Conservation (phyloP, 2,329 filamentous ascomycete genomes). For the Verticillium albo-atrum region DNA sequence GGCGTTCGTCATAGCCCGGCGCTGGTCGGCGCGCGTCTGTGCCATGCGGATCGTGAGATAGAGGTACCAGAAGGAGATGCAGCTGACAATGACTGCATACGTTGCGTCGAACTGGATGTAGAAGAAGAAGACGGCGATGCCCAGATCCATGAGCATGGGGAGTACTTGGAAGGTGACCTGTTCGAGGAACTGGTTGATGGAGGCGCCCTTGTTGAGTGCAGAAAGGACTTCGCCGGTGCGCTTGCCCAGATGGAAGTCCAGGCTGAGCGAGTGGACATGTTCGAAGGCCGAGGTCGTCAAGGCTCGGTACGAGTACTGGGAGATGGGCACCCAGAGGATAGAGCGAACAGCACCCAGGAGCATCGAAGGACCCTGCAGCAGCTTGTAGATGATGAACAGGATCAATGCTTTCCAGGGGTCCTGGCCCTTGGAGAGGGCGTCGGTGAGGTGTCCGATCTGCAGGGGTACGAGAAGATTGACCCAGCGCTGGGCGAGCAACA, state of each 20-base stretch:
- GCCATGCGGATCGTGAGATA: conserved; percentile 97
- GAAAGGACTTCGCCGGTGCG: conserved; percentile 95
- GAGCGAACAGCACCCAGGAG: conserved; percentile 78
- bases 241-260: conserved; percentile 96
- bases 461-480: conserved; percentile 84
- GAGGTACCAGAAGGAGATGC: conserved; percentile 93
- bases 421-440: conserved; percentile 54
- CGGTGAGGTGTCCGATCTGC: conserved; percentile 76
- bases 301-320: conserved; percentile 93
- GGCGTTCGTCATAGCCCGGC: conserved; percentile 90
- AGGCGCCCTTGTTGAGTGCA: conserved; percentile 90
- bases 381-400: conserved; percentile 71
- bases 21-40: conserved; percentile 83
- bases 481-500: conserved; percentile 75
- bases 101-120: conserved; percentile 65
- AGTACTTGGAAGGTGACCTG: conserved; percentile 94
- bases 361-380: conserved; percentile 85
- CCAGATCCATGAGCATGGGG: conserved; percentile 88
- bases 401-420: conserved; percentile 59
- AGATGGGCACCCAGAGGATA: conserved; percentile 91
- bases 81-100: conserved; percentile 82
- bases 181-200: conserved; percentile 95
- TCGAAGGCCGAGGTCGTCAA: conserved; percentile 94
- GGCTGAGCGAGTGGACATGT: conserved; percentile 89
- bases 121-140: conserved; percentile 80